Evolutionary conservation across 2,329 filamentous ascomycete genomes (phyloP).

Genomic region (Penicillium sp.): DNA sequence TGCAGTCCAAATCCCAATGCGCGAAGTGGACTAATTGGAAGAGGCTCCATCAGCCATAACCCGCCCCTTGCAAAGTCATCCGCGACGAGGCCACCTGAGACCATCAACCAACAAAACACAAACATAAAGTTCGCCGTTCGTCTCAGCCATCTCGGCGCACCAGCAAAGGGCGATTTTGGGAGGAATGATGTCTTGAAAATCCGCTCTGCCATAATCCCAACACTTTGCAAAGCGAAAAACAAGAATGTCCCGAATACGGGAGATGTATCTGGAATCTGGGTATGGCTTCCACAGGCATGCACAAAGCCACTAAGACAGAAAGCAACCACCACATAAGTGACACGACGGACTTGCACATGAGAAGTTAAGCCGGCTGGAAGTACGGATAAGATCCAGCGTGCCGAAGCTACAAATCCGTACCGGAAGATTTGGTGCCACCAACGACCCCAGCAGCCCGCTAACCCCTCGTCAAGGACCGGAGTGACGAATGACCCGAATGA

Average conservation of each 20-base stretch:
- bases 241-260: slow-evolving; percentile 53
- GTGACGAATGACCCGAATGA: slow-evolving; percentile 52
- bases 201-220: slow-evolving; percentile 64
- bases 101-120: slow-evolving; percentile 64
- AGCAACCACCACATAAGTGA: slow-evolving; percentile 27
- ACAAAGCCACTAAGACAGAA: slow-evolving; percentile 47
- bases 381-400: slow-evolving; percentile 39
- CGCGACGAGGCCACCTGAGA: slow-evolving; percentile 63
- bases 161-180: slow-evolving; percentile 30
- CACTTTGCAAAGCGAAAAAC: slow-evolving; percentile 71
- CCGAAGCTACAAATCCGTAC: slow-evolving; percentile 48
- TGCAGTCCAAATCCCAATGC: slow-evolving; percentile 61
- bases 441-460: slow-evolving; percentile 77
- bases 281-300: slow-evolving; percentile 69
- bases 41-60: slow-evolving; percentile 75
- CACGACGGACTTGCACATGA: slow-evolving; percentile 18
- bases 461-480: slow-evolving; percentile 57
- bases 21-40: slow-evolving; percentile 72
- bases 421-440: slow-evolving; percentile 95
- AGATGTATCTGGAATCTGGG: slow-evolving; percentile 59
- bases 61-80: slow-evolving; percentile 74
- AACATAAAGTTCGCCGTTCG: slow-evolving; percentile 61
- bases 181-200: slow-evolving; percentile 38
- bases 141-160: slow-evolving; percentile 48
- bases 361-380: slow-evolving; percentile 20